phyloP scores from a whole-genome alignment of 2,329 filamentous ascomycete genomes.

The Cadophora sp. region DNA sequence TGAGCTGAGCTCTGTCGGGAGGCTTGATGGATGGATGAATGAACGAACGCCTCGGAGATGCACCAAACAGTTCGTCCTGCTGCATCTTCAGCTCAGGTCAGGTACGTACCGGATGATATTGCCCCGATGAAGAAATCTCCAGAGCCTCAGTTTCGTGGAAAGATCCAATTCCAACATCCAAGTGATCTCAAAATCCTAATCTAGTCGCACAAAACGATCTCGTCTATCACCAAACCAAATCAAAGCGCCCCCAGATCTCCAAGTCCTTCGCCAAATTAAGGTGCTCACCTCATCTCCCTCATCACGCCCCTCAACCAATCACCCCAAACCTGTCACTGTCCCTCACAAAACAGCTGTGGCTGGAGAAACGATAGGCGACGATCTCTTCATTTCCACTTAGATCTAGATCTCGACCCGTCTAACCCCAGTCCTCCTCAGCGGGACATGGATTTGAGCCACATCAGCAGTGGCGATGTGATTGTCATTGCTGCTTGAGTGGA shows the following conservation, averaged over 20 bases:
- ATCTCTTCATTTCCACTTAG: too few species aligned
- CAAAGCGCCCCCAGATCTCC: neutral
- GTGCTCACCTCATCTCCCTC: conserved; percentile 16
- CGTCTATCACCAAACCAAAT: neutral
- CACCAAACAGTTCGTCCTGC: too few species aligned
- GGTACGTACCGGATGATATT: too few species aligned
- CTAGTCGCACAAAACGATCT: neutral
- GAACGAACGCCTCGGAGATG: too few species aligned
- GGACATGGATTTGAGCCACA: conserved; percentile 24
- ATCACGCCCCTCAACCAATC: conserved; percentile 4
- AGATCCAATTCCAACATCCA: too few species aligned
- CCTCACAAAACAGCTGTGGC: conserved; percentile 10
- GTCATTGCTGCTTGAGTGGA: neutral
- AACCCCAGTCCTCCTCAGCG: conserved; percentile 3
- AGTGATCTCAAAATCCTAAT: neutral
- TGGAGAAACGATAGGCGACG: too few species aligned
- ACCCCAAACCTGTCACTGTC: neutral
- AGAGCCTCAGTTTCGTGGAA: too few species aligned
- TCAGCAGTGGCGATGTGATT: conserved; percentile 17
- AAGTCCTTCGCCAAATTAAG: conserved; percentile 19
- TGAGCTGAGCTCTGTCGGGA: neutral
- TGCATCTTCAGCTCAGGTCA: too few species aligned
- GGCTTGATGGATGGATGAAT: neutral
- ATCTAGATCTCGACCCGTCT: conserved; percentile 13
- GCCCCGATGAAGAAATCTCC: too few species aligned